These are phyloP conservation scores for Penicillium egyptiacum DNA, from an alignment of 495 filamentous ascomycete species.

Conservation along the genomic window DNA sequence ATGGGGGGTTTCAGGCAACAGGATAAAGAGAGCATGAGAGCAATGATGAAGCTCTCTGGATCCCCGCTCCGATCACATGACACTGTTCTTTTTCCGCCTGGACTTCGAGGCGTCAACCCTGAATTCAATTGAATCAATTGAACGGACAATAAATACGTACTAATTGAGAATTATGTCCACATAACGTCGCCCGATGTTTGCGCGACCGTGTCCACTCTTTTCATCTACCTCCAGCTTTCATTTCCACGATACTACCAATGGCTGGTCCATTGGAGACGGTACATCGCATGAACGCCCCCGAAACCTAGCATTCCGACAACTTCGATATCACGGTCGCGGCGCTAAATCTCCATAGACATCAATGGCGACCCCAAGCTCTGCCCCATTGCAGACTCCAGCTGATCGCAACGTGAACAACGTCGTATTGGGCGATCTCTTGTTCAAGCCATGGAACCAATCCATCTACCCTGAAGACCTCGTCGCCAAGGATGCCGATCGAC, in stretches of 20 bases:
- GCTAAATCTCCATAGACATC: slow-evolving; percentile 1
- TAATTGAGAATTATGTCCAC: neutral
- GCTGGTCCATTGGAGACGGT: slow-evolving; percentile 19
- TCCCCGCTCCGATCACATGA: slow-evolving; percentile 12
- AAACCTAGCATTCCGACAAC: slow-evolving; percentile 12
- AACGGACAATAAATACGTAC: neutral
- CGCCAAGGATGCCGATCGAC: slow-evolving; percentile 57
- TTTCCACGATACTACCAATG: slow-evolving; percentile 23
- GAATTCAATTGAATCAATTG: neutral
- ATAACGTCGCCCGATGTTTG: slow-evolving; percentile 1
- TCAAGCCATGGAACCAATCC: slow-evolving; percentile 77
- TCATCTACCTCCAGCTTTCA: neutral
- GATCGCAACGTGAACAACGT: slow-evolving; percentile 73
- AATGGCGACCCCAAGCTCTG: slow-evolving; percentile 35
- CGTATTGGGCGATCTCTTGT: slow-evolving; percentile 69
- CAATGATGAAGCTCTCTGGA: slow-evolving; percentile 6
- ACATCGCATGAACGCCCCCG: slow-evolving; percentile 7
- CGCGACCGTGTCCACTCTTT: neutral
- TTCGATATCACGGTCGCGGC: neutral
- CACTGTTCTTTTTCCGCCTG: neutral
- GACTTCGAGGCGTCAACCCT: slow-evolving; percentile 1
- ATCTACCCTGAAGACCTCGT: slow-evolving; percentile 77
- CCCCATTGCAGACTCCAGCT: slow-evolving; percentile 34
- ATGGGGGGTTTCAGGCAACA: slow-evolving; percentile 17
- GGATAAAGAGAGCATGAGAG: slow-evolving; percentile 2